These are phyloP conservation scores for Cyclotella kingstonii DNA, from an alignment of 108 stramenopile genomes.

Conservation along the genomic window DNA sequence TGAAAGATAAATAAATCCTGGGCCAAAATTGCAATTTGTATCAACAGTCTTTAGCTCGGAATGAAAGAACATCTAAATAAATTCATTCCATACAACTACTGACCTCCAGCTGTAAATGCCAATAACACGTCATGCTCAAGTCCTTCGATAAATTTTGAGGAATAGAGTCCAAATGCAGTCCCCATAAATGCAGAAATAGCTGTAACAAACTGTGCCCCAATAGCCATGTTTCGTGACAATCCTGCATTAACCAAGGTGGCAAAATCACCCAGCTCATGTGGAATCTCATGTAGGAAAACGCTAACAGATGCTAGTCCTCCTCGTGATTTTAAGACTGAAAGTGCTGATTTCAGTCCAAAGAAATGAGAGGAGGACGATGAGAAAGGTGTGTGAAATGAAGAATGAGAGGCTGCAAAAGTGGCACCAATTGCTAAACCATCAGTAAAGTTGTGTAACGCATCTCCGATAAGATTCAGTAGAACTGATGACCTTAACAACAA, in stretches of 20 bases:
- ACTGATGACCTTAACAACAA: conserved; percentile 45
- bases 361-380: background rate
- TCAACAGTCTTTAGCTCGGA: no score
- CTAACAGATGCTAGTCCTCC: conserved; percentile 76
- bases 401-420: conserved; percentile 53
- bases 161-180: conserved; percentile 63
- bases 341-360: conserved; percentile 21
- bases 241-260: conserved; percentile 78
- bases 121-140: conserved; percentile 52
- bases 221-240: conserved; percentile 69
- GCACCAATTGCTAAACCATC: conserved; percentile 87
- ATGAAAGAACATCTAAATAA: no score
- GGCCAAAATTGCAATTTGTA: background rate
- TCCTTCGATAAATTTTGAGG: conserved; percentile 36
- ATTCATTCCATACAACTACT: no score
- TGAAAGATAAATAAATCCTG: conserved; percentile 82
- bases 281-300: conserved; percentile 88
- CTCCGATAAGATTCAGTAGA: conserved; percentile 79
- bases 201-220: conserved; percentile 80
- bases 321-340: conserved; percentile 53
- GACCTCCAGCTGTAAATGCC: conserved; percentile 74
- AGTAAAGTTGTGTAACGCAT: conserved; percentile 85
- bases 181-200: conserved; percentile 84
- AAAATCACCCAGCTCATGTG: conserved; percentile 90
- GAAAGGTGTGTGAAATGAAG: conserved; percentile 14